Conservation (phyloP, 495 filamentous ascomycete species). For the Hypoxylon rickii region DNA sequence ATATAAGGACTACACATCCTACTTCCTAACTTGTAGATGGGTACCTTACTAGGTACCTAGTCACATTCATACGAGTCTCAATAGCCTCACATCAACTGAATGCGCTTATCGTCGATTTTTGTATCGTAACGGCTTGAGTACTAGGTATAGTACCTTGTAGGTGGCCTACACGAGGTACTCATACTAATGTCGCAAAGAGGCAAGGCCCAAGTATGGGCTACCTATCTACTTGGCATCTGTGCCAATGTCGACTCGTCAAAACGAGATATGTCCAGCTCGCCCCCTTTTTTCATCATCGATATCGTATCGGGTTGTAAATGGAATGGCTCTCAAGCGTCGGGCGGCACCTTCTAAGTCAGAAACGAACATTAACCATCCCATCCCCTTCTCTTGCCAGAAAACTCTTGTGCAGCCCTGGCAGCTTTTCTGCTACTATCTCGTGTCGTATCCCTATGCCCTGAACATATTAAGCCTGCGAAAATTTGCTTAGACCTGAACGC, state of each 20-base stretch:
- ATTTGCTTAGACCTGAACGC: constrained; percentile 32
- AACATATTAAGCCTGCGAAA: constrained; percentile 27
- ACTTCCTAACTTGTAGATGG: too few species aligned
- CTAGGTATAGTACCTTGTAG: too few species aligned
- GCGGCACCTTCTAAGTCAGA: constrained; percentile 19
- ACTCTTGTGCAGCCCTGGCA: constrained; percentile 12
- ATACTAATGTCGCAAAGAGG: constrained; percentile 3
- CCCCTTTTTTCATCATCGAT: constrained; percentile 11
- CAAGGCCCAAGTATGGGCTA: constrained; percentile 4
- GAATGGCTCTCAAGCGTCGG: constrained; percentile 11
- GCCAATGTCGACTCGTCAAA: constrained; percentile 11
- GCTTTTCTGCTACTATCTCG: constrained; percentile 25
- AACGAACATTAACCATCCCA: constrained; percentile 27
- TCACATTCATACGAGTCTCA: too few species aligned
- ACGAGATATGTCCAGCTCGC: constrained; percentile 6
- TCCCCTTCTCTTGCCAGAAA: constrained; percentile 16
- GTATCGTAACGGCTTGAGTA: too few species aligned
- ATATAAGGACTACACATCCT: too few species aligned
- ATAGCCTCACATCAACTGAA: too few species aligned
- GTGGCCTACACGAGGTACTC: too few species aligned
- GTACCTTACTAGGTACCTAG: too few species aligned
- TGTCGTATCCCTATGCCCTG: constrained; percentile 33
- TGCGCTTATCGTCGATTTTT: too few species aligned
- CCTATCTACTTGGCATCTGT: constrained; percentile 4
- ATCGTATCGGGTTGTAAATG: constrained; percentile 24